A percentile compares a stretch with the other conserved stretches of the same genome.
phyloP scores from a whole-genome alignment of 2,329 filamentous ascomycete species.

The Aspergillus awamori region DNA sequence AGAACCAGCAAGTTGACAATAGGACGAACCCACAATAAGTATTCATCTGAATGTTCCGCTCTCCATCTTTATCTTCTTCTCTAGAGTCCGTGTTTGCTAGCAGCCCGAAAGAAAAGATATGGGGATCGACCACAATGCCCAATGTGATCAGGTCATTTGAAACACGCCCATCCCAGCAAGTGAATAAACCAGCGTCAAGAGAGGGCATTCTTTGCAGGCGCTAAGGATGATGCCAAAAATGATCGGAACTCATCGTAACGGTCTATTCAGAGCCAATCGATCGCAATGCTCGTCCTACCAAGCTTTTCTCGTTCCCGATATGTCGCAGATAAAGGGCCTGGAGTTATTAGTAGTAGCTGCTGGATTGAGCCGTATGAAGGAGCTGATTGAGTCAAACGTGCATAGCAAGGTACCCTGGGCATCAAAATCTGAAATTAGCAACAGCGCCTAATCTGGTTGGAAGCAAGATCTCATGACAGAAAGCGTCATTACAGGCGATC shows the following conservation, averaged over 20 bases:
- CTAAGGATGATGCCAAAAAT: conserved; percentile 13
- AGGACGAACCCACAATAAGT: conserved; percentile 6
- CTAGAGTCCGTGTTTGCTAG: not conserved
- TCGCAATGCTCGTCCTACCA: not conserved
- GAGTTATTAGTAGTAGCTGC: conserved; percentile 5
- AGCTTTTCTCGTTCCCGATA: conserved; percentile 10
- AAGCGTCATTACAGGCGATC: not conserved
- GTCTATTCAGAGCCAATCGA: conserved; percentile 22
- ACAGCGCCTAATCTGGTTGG: conserved; percentile 21
- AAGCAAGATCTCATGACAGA: conserved; percentile 10
- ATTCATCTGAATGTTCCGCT: not conserved
- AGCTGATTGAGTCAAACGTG: not conserved
- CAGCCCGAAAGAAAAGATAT: conserved; percentile 3
- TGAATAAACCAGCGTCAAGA: conserved; percentile 12
- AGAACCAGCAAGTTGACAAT: not conserved
- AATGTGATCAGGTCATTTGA: conserved; percentile 13
- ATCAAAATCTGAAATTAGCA: conserved; percentile 24
- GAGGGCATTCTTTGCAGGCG: conserved; percentile 15
- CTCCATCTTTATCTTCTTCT: conserved; percentile 5
- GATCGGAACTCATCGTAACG: conserved; percentile 7
- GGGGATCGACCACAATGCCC: not conserved
- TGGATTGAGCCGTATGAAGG: conserved; percentile 11
- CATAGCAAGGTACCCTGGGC: conserved; percentile 15
- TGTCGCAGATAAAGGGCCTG: conserved; percentile 12
- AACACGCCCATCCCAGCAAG: conserved; percentile 10